A percentile compares a stretch with the other conserved stretches of the same genome.
Conservation (phyloP, 2,329 filamentous ascomycete species). For the Ophiocordyceps camponoti-leonardi region DNA sequence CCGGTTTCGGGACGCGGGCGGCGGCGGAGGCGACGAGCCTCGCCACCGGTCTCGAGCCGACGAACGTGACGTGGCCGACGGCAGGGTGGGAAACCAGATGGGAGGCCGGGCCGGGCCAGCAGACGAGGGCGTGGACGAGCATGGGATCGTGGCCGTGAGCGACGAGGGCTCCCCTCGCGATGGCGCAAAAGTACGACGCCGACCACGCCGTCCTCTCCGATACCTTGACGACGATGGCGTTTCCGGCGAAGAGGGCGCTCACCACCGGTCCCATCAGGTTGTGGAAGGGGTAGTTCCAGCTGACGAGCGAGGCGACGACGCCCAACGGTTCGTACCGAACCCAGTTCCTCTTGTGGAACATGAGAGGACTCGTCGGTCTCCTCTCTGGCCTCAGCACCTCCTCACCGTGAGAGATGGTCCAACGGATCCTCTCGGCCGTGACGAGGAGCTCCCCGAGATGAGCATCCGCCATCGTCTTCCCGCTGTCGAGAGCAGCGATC, state of each 20-base stretch:
- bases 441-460: conserved; percentile 89
- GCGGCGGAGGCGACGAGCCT: conserved; percentile 78
- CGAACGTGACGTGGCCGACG: conserved; percentile 87
- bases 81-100: conserved; percentile 71
- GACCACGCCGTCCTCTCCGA: conserved; percentile 96
- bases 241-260: conserved; percentile 77
- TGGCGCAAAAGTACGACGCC: conserved; percentile 60
- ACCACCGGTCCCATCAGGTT: conserved; percentile 88
- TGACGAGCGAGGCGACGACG: conserved; percentile 81
- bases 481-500: conserved; percentile 78
- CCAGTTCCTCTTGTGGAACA: conserved; percentile 88
- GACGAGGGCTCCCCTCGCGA: conserved; percentile 61
- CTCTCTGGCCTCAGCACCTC: conserved; percentile 53
- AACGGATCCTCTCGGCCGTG: conserved; percentile 82
- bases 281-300: conserved; percentile 96
- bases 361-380: conserved; percentile 76
- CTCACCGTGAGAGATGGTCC: conserved; percentile 86
- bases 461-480: conserved; percentile 92
- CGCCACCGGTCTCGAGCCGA: conserved; percentile 75
- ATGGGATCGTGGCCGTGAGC: conserved; percentile 71
- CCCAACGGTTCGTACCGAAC: conserved; percentile 86
- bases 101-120: conserved; percentile 70
- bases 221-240: conserved; percentile 82
- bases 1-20: conserved; percentile 69
- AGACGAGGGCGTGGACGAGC: conserved; percentile 70